Conservation (phyloP, 1,139 yeast species). For the Schwanniomyces etchellsii region DNA sequence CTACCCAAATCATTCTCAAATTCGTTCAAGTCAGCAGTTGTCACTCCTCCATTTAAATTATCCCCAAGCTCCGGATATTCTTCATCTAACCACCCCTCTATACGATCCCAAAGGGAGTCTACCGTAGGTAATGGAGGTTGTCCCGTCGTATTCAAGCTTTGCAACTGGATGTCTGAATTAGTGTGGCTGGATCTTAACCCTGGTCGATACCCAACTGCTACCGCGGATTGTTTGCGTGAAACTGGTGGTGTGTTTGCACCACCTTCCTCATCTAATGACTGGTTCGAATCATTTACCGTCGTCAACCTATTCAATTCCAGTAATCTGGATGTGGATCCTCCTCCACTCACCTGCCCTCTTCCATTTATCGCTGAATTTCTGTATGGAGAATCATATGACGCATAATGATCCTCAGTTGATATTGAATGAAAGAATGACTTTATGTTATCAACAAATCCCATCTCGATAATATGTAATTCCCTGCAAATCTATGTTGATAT, state of each 20-base stretch:
- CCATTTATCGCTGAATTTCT: conserved; percentile 20
- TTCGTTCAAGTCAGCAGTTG: conserved; percentile 71
- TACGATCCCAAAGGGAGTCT: conserved; percentile 65
- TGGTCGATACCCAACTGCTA: conserved; percentile 32
- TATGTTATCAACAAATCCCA: conserved; percentile 41
- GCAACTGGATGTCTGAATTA: conserved; percentile 35
- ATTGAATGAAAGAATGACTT: conserved; percentile 55
- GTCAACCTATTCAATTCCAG: conserved; percentile 30
- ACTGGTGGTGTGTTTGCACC: conserved; percentile 4
- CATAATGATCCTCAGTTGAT: conserved; percentile 62
- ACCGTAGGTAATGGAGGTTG: conserved; percentile 71
- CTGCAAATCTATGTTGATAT: conserved; percentile 1
- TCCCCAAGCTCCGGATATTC: conserved; percentile 79
- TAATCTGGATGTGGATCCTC: conserved; percentile 23
- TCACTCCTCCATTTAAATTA: conserved; percentile 63
- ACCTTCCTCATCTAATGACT: conserved; percentile 20
- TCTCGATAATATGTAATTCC: too few relatives aligned
- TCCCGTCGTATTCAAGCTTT: conserved; percentile 41
- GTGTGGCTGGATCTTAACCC: conserved; percentile 32
- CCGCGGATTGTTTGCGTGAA: conserved; percentile 10
- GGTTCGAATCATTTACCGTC: conserved; percentile 21
- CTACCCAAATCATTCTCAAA: conserved; percentile 67
- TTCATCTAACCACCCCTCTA: conserved; percentile 69
- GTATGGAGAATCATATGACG: conserved; percentile 49
- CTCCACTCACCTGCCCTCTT: conserved; percentile 14